These are phyloP conservation scores for cucumber (Cucumis sativus) DNA, from an alignment of 306 rosid species.

Conservation along the genomic window Cucumber_9930_V3 NC_026660.2:10812501-10813000, in stretches of 20 bases:
- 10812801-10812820: not conserved
- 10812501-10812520: constrained; percentile 67
- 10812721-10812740: constrained; percentile 92
- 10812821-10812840: too few relatives aligned
- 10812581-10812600: constrained; percentile 79
- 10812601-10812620: constrained; percentile 93
- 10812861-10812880: too few relatives aligned
- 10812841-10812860: too few relatives aligned
- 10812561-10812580: constrained; percentile 71
- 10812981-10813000: too few relatives aligned
- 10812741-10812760: constrained; percentile 82
- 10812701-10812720: constrained; percentile 64
- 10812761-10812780: constrained; percentile 8
- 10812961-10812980: too few relatives aligned
- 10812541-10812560: constrained; percentile 80
- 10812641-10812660: not conserved
- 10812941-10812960: too few relatives aligned
- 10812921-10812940: too few relatives aligned
- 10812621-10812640: constrained; percentile 52
- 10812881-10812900: too few relatives aligned
- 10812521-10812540: constrained; percentile 79
- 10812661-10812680: not conserved
- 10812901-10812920: too few relatives aligned
- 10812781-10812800: not conserved
- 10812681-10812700: not conserved